These are phyloP conservation scores for Nakataea oryzae DNA, from an alignment of 2,329 filamentous ascomycete species.

Conservation along the genomic window DNA sequence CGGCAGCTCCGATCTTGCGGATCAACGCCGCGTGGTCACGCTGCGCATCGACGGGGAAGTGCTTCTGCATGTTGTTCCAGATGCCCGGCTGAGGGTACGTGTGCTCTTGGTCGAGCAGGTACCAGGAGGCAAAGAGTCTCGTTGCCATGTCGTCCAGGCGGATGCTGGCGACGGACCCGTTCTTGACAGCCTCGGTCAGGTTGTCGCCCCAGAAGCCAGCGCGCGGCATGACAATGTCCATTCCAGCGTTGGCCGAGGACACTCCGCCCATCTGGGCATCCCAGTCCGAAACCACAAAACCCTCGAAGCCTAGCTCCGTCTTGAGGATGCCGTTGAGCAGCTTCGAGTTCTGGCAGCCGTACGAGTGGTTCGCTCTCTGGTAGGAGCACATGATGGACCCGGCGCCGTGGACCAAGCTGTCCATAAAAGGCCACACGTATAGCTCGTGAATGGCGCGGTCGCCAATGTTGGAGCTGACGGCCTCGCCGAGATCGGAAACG, in stretches of 20 bases:
- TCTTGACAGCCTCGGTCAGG: slow-evolving; percentile 63
- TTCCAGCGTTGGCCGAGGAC: slow-evolving; percentile 41
- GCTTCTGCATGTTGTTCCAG: slow-evolving; percentile 41
- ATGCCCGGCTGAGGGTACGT: slow-evolving; percentile 23
- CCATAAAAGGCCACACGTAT: slow-evolving; percentile 57
- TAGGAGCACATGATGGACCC: slow-evolving; percentile 58
- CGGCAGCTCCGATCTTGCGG: slow-evolving; percentile 42
- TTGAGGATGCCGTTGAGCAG: slow-evolving; percentile 60
- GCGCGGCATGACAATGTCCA: slow-evolving; percentile 65
- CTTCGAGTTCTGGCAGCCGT: slow-evolving; percentile 64
- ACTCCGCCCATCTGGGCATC: slow-evolving; percentile 51
- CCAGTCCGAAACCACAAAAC: slow-evolving; percentile 63
- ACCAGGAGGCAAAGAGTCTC: slow-evolving; percentile 41
- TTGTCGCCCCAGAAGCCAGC: slow-evolving; percentile 51
- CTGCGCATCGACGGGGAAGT: slow-evolving; percentile 54
- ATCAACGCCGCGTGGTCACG: slow-evolving; percentile 35
- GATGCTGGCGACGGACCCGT: slow-evolving; percentile 61
- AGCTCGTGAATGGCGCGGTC: slow-evolving; percentile 56
- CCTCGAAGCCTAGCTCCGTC: slow-evolving; percentile 52
- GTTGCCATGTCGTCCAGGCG: slow-evolving; percentile 72
- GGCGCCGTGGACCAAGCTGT: slow-evolving; percentile 46
- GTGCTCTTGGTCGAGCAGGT: slow-evolving; percentile 20
- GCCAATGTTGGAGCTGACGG: slow-evolving; percentile 51
- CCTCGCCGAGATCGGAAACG: slow-evolving; percentile 27
- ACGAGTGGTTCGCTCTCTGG: slow-evolving; percentile 61